These are phyloP conservation scores for Trypanosoma boissoni DNA, from an alignment of 208 protist genomes.

Conservation along the genomic window DNA sequence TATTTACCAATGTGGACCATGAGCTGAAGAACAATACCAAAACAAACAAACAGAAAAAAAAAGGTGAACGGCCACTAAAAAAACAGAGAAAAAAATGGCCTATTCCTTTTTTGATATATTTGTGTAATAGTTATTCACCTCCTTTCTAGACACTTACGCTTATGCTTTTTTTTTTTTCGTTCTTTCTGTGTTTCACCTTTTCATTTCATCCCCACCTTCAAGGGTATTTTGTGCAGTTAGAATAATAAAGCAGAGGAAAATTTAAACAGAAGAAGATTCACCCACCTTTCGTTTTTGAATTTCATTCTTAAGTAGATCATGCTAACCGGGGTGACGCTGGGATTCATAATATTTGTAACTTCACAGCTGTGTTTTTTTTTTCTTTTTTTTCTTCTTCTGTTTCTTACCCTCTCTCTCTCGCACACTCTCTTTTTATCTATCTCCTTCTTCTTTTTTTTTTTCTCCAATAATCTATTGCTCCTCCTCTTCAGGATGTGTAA, in stretches of 20 bases:
- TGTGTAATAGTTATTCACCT: not conserved
- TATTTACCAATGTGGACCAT: too few species aligned
- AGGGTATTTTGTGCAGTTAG: not conserved
- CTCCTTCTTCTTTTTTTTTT: not conserved
- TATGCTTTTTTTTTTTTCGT: not conserved
- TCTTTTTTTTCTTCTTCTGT: conserved; percentile 7
- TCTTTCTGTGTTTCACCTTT: conserved; percentile 1
- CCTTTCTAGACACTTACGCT: not conserved
- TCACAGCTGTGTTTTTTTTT: conserved; percentile 8
- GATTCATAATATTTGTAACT: not conserved
- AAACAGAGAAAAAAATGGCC: not conserved
- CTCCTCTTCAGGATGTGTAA: conserved; percentile 79
- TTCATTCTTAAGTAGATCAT: too few species aligned
- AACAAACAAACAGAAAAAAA: conserved; percentile 11
- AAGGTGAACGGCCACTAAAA: conserved; percentile 13
- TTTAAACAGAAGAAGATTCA: conserved; percentile 8
- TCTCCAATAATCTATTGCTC: conserved; percentile 41
- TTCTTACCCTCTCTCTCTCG: not conserved
- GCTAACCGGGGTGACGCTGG: not conserved
- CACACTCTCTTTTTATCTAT: not conserved
- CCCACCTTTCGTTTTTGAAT: not conserved
- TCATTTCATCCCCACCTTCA: not conserved
- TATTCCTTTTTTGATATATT: not conserved
- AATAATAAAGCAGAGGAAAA: conserved; percentile 12
- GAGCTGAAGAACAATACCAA: too few species aligned